These are phyloP conservation scores for Jackrogersella minutella DNA, from an alignment of 495 filamentous ascomycete species.

Conservation along the genomic window DNA sequence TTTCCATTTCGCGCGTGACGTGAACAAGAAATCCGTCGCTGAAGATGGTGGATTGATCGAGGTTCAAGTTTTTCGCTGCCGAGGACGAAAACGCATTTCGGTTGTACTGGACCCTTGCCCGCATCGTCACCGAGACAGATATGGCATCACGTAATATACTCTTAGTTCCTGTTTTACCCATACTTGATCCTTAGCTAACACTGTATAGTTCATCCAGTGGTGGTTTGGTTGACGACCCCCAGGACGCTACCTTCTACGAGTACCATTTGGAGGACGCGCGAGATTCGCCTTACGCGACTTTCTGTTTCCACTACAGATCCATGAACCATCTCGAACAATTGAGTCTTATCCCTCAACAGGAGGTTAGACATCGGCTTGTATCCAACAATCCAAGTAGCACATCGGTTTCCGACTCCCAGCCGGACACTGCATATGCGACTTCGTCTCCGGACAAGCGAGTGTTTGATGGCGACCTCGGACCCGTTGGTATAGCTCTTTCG, in stretches of 20 bases:
- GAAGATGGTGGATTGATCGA: slow-evolving; percentile 63
- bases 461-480: slow-evolving; percentile 23
- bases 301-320: slow-evolving; percentile 60
- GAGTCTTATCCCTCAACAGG: slow-evolving; percentile 44
- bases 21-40: slow-evolving; percentile 47
- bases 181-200: slow-evolving; percentile 9
- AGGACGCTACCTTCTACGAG: slow-evolving; percentile 57
- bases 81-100: slow-evolving; percentile 46
- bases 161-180: neutral
- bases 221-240: slow-evolving; percentile 56
- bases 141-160: slow-evolving; percentile 56
- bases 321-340: slow-evolving; percentile 52
- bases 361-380: slow-evolving; percentile 3
- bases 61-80: slow-evolving; percentile 58
- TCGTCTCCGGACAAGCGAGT: slow-evolving; percentile 19
- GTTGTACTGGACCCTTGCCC: slow-evolving; percentile 48
- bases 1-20: slow-evolving; percentile 52
- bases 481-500: slow-evolving; percentile 15
- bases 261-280: slow-evolving; percentile 57
- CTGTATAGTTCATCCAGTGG: slow-evolving; percentile 50
- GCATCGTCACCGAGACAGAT: slow-evolving; percentile 50
- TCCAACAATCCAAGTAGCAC: neutral
- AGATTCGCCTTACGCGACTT: slow-evolving; percentile 56
- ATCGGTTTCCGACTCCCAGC: neutral
- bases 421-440: neutral